Conservation (phyloP, 2,329 filamentous ascomycete species). For the Fusarium veterinarium region DNA sequence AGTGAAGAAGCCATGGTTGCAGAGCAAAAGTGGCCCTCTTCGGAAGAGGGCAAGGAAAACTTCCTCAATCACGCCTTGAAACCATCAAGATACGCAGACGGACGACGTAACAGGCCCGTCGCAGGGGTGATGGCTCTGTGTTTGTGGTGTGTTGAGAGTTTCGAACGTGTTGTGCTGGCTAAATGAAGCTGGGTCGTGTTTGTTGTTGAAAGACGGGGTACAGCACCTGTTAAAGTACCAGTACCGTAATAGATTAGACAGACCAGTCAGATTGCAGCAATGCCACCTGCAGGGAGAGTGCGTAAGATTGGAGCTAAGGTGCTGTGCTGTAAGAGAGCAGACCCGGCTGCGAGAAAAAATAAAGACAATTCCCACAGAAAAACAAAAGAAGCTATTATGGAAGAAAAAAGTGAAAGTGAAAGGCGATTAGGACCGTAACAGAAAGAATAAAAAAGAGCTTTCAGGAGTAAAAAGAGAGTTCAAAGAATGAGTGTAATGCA, state of each 20-base stretch:
- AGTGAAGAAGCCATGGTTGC: slow-evolving; percentile 58
- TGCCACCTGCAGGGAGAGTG: slow-evolving; percentile 39
- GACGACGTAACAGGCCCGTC: slow-evolving; percentile 45
- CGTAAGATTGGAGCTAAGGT: slow-evolving; percentile 39
- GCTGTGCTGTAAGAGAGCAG: slow-evolving; percentile 32
- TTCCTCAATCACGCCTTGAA: slow-evolving; percentile 44
- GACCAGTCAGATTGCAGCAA: slow-evolving; percentile 40
- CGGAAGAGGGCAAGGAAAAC: slow-evolving; percentile 26
- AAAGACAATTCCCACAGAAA: slow-evolving; percentile 29
- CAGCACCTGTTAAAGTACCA: slow-evolving; percentile 31
- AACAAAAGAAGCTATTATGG: background rate
- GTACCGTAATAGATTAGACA: slow-evolving; percentile 38
- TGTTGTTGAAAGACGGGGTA: slow-evolving; percentile 33
- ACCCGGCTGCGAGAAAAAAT: slow-evolving; percentile 43
- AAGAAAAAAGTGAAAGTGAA: background rate
- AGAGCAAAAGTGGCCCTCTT: slow-evolving; percentile 38
- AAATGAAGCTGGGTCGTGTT: slow-evolving; percentile 27
- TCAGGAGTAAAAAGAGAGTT: background rate
- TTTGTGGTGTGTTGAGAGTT: slow-evolving; percentile 21
- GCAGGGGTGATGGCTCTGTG: slow-evolving; percentile 32
- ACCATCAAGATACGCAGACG: slow-evolving; percentile 45
- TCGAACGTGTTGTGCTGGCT: slow-evolving; percentile 36
- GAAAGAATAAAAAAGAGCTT: slow-evolving; percentile 2
- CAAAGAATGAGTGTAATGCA: slow-evolving; percentile 26
- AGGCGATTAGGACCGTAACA: background rate